phyloP scores from a whole-genome alignment of 2,329 filamentous ascomycete species.

The Cryphonectria japonica region DNA sequence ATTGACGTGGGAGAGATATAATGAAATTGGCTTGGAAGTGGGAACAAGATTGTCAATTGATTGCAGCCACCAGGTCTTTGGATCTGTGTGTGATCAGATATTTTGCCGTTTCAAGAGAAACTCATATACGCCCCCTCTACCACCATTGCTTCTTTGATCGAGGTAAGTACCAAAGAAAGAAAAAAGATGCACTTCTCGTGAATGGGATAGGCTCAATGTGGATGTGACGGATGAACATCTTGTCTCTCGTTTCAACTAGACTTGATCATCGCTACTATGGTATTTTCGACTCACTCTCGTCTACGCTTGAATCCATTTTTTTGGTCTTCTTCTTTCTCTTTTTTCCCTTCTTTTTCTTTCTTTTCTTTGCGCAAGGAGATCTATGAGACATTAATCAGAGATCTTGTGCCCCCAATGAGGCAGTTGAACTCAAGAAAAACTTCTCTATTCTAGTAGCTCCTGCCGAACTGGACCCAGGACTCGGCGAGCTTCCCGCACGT shows the following conservation, averaged over 20 bases:
- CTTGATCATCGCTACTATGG: background rate
- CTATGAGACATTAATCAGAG: background rate
- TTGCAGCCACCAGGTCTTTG: background rate
- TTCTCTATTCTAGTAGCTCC: conserved; percentile 57
- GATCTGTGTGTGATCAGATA: background rate
- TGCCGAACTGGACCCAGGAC: conserved; percentile 91
- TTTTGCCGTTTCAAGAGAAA: background rate
- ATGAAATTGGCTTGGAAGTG: background rate
- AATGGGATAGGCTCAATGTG: background rate
- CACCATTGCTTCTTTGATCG: no score
- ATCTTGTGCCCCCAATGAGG: no score
- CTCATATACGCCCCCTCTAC: background rate
- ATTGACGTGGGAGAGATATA: background rate
- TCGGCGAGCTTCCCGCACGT: conserved; percentile 77
- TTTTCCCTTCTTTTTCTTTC: background rate
- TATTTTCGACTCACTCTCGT: conserved; percentile 4
- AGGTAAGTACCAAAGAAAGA: no score
- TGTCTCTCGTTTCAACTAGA: background rate
- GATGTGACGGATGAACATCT: background rate
- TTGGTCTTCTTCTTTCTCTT: background rate
- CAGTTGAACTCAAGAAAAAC: background rate
- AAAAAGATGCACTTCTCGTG: no score
- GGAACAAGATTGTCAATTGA: background rate
- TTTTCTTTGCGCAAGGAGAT: background rate
- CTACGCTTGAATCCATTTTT: background rate